These are phyloP conservation scores for Aspergillus pseudoviridinutans DNA, from an alignment of 2,329 filamentous ascomycete species.

Conservation along the genomic window DNA sequence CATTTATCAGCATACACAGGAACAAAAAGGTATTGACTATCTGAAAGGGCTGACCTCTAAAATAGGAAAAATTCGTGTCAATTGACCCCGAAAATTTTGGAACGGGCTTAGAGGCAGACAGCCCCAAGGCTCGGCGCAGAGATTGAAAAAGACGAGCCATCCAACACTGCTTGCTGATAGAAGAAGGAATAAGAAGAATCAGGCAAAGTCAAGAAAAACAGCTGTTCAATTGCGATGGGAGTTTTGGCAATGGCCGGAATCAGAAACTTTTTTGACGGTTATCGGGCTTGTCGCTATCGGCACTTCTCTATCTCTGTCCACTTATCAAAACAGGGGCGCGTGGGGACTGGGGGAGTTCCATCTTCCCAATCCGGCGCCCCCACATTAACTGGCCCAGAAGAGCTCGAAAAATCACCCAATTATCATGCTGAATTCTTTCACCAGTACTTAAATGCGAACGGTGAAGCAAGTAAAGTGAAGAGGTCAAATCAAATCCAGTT, in stretches of 20 bases:
- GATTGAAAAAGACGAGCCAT: constrained; percentile 36
- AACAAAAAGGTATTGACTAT: background rate
- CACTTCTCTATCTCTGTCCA: background rate
- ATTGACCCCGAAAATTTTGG: constrained; percentile 24
- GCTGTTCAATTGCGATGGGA: background rate
- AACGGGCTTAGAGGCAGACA: constrained; percentile 15
- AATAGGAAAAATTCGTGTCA: constrained; percentile 36
- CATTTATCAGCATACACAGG: background rate
- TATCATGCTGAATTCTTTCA: background rate
- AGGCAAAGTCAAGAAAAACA: constrained; percentile 3
- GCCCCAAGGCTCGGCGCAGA: constrained; percentile 28
- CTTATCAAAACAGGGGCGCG: background rate
- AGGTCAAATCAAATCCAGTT: background rate
- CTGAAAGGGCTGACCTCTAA: constrained; percentile 27
- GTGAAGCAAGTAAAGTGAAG: background rate
- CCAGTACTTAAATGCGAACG: background rate
- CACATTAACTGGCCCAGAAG: background rate
- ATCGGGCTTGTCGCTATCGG: background rate
- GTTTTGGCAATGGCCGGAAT: background rate
- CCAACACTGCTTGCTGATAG: constrained; percentile 4
- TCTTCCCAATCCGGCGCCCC: background rate
- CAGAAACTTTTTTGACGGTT: background rate
- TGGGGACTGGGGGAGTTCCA: background rate
- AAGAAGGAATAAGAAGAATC: background rate
- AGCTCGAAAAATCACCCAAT: background rate